A percentile compares a stretch with the other conserved stretches of the same genome.
phyloP scores from a whole-genome alignment of 768 basidiomycete species.

The Suillus subalutaceus region DNA sequence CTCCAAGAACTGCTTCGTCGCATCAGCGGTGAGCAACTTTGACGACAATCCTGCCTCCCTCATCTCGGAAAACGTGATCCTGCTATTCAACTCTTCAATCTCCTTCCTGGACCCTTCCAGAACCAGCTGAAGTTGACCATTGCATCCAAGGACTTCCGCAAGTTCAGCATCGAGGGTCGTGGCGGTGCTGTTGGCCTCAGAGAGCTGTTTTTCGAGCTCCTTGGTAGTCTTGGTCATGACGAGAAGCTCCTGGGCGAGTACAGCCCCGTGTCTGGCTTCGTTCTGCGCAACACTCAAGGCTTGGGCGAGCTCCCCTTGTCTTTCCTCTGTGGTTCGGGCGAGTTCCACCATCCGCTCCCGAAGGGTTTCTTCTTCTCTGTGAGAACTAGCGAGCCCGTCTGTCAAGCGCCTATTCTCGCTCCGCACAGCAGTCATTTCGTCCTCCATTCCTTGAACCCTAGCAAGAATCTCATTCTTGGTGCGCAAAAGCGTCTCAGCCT shows the following conservation, averaged over 20 bases:
- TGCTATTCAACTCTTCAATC: neutral
- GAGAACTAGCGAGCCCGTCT: conserved; percentile 19
- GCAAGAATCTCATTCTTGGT: conserved; percentile 14
- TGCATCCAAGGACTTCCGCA: neutral
- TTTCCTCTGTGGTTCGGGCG: conserved; percentile 15
- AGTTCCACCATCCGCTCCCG: conserved; percentile 13
- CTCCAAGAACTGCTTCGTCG: neutral
- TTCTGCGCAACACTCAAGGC: neutral
- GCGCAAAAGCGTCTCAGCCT: conserved; percentile 26
- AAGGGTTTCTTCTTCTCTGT: conserved; percentile 13
- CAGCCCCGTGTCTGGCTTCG: neutral
- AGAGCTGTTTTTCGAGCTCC: conserved; percentile 1
- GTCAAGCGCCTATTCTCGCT: conserved; percentile 6
- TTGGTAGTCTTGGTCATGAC: neutral
- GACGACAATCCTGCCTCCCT: conserved; percentile 4
- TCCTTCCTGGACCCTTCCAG: neutral
- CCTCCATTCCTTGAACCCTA: neutral
- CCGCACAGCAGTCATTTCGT: neutral
- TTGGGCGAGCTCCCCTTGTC: conserved; percentile 7
- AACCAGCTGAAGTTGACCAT: neutral
- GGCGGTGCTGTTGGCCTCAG: neutral
- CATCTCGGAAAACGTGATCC: neutral
- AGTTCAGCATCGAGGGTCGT: neutral
- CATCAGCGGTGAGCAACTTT: conserved; percentile 1
- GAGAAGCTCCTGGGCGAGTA: conserved; percentile 4